A percentile compares a stretch with the other conserved stretches of the same genome.
Evolutionary conservation across 352 stramenopile species (phyloP).

Genomic region (Phytophthora ramorum): DNA sequence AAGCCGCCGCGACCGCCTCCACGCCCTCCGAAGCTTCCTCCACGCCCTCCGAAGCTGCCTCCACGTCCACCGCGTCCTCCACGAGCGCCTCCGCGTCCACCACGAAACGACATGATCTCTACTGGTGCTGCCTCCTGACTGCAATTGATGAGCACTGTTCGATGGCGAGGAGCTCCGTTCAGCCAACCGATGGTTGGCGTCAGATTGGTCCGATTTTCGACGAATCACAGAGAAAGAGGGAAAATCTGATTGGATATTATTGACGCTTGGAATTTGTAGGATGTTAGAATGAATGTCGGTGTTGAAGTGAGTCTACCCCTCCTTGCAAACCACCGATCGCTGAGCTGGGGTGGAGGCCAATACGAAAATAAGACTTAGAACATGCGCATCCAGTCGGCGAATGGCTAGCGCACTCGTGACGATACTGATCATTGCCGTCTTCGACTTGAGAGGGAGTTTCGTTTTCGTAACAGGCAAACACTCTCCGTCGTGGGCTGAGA

Average conservation of each 20-base stretch:
- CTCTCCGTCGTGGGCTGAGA: background rate
- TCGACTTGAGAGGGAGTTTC: slow-evolving; percentile 3
- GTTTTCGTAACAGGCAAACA: slow-evolving; percentile 6
- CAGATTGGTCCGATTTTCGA: slow-evolving; percentile 17
- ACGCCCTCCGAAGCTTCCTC: slow-evolving; percentile 50
- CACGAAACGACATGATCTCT: slow-evolving; percentile 61
- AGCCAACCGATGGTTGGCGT: slow-evolving; percentile 40
- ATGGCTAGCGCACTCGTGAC: background rate
- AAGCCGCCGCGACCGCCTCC: slow-evolving; percentile 47
- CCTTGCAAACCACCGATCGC: background rate
- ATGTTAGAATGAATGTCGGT: background rate
- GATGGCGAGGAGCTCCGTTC: slow-evolving; percentile 18
- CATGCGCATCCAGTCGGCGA: background rate
- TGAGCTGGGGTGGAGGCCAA: slow-evolving; percentile 2
- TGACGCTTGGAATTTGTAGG: too few species aligned
- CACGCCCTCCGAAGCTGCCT: slow-evolving; percentile 49
- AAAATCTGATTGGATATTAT: slow-evolving; percentile 12
- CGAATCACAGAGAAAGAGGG: slow-evolving; percentile 5
- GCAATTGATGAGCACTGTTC: slow-evolving; percentile 17
- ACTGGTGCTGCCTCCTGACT: slow-evolving; percentile 13
- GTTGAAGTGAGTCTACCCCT: slow-evolving; percentile 11
- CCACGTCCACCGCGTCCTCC: slow-evolving; percentile 44
- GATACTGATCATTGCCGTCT: slow-evolving; percentile 5
- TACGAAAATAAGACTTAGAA: slow-evolving; percentile 4
- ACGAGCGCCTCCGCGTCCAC: slow-evolving; percentile 48